Evolutionary conservation across 139 green algal species (phyloP).

Genomic region (Bryopsis sp.): DNA sequence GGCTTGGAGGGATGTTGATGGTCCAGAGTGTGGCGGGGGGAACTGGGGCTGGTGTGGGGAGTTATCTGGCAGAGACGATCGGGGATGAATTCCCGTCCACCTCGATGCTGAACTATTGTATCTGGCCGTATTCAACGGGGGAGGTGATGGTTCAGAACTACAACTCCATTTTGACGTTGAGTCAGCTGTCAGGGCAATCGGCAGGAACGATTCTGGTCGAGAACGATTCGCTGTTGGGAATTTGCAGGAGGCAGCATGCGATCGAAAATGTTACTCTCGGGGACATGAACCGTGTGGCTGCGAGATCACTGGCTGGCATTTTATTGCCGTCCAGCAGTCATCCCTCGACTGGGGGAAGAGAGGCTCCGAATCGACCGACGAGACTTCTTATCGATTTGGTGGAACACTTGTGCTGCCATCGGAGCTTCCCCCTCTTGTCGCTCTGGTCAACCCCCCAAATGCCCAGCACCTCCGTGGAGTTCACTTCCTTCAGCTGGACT

Average conservation of each 20-base stretch:
- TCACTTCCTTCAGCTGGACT: constrained; percentile 65
- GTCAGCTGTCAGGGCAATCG: constrained; percentile 38
- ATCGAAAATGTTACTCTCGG: constrained; percentile 47
- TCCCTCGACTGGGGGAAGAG: constrained; percentile 1
- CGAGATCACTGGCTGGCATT: constrained; percentile 33
- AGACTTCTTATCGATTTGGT: not conserved
- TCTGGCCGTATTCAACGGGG: constrained; percentile 66
- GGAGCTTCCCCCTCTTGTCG: not conserved
- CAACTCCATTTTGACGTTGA: constrained; percentile 72
- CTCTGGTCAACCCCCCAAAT: not conserved
- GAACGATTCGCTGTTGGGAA: constrained; percentile 49
- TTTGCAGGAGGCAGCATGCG: constrained; percentile 33
- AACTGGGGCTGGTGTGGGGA: constrained; percentile 70
- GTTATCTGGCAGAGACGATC: constrained; percentile 50
- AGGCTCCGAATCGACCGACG: not conserved
- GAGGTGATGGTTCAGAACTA: constrained; percentile 77
- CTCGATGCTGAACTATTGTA: constrained; percentile 61
- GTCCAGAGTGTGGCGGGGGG: constrained; percentile 75
- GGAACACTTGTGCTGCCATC: not conserved
- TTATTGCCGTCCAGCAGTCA: constrained; percentile 40
- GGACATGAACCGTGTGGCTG: constrained; percentile 64
- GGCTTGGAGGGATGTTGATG: constrained; percentile 63
- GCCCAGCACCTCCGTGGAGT: constrained; percentile 19
- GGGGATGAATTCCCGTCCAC: constrained; percentile 52
- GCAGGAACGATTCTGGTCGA: constrained; percentile 57